Evolutionary conservation across 108 stramenopile genomes (phyloP).

Genomic region (Nitzschia putrida): DNA sequence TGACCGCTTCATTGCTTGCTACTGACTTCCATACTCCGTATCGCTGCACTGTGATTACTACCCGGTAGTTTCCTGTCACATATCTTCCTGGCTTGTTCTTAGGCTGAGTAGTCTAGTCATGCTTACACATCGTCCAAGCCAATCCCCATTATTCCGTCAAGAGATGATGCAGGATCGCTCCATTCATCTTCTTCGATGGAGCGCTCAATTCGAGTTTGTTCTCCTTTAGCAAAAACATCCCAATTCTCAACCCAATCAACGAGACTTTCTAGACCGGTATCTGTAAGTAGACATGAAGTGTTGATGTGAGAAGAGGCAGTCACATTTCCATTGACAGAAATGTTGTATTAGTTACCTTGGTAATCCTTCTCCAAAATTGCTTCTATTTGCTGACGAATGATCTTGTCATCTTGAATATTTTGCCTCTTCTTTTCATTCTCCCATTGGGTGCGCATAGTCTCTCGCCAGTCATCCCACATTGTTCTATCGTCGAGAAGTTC

Average conservation of each 20-base stretch:
- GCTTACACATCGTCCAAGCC: background rate
- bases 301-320: no score
- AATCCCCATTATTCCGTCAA: slow-evolving; percentile 11
- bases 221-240: background rate
- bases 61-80: no score
- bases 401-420: slow-evolving; percentile 5
- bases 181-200: slow-evolving; percentile 12
- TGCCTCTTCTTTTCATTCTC: slow-evolving; percentile 5
- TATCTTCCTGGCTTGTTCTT: no score
- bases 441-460: slow-evolving; percentile 12
- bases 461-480: slow-evolving; percentile 26
- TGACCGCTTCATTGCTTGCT: no score
- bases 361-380: slow-evolving; percentile 13
- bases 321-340: no score
- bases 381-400: slow-evolving; percentile 17
- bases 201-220: background rate
- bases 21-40: no score
- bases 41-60: no score
- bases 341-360: background rate
- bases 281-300: background rate
- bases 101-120: no score
- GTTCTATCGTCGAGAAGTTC: background rate
- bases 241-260: slow-evolving; percentile 19
- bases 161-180: slow-evolving; percentile 31
- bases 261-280: slow-evolving; percentile 15